Conservation (phyloP, 495 filamentous ascomycete genomes). For the Aspergillus mulundensis region DNA sequence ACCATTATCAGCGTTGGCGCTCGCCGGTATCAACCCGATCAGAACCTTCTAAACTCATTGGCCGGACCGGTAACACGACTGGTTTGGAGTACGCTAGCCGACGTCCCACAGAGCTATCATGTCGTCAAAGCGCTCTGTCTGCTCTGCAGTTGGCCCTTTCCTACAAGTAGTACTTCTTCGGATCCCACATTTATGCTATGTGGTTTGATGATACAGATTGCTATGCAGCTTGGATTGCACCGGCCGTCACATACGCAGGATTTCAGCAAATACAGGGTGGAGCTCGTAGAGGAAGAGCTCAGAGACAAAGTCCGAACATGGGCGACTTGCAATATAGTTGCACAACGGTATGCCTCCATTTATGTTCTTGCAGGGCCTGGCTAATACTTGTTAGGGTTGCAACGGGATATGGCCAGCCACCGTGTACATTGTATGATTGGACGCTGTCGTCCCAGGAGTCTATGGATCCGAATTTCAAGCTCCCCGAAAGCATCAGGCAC, state of each 20-base stretch:
- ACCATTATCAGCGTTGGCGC: conserved; percentile 78
- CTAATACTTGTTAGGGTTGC: conserved; percentile 55
- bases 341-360: conserved; percentile 56
- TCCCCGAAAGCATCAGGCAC: conserved; percentile 62
- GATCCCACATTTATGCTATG: conserved; percentile 89
- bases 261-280: conserved; percentile 77
- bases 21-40: conserved; percentile 65
- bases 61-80: conserved; percentile 68
- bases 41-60: conserved; percentile 62
- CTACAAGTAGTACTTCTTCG: conserved; percentile 76
- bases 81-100: conserved; percentile 77
- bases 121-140: conserved; percentile 89
- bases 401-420: conserved; percentile 87
- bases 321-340: conserved; percentile 89
- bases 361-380: not conserved
- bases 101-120: conserved; percentile 79
- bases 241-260: conserved; percentile 86
- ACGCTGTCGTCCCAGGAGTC: conserved; percentile 64
- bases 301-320: conserved; percentile 83
- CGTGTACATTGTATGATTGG: conserved; percentile 86
- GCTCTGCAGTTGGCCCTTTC: conserved; percentile 87
- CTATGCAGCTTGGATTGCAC: conserved; percentile 86
- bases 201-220: conserved; percentile 89
- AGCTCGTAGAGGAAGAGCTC: conserved; percentile 79
- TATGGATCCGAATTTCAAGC: conserved; percentile 59